Base-by-base conservation (phyloP, 257 asterid genomes). In the Dorcoceras hygrometricum region DNA sequence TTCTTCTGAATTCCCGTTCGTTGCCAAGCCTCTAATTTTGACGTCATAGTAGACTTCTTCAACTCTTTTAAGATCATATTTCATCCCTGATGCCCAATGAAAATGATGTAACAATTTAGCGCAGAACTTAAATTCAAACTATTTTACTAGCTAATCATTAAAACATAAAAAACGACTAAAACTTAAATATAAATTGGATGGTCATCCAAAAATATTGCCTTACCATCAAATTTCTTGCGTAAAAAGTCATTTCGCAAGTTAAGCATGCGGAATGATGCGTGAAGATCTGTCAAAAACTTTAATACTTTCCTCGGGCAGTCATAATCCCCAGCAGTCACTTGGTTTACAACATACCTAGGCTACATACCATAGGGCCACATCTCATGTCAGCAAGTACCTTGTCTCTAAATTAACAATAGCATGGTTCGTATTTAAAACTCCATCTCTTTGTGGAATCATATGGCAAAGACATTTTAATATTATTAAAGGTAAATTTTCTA, bases 331-430 rank as follows among this genome's bases (percentile, higher is more conserved):
- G 97, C 90, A 18, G 99, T 94, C 78, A 94, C 99, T 80, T 77
- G 95, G 84, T 94, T 94, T 77, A 94, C 97, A 60, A 90, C 97
- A 74, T 90, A 94, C 74, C 97, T 94, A 62, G 99, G 97, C 99
- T 94, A 88, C 90, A 83, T 72, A 70, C 8, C 31, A 71, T 24
- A 48, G 22, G 59, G 59, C n/a, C 28, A 62, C 18, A 39, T 39
- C 50, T 39, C 50, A 39, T 3, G 12, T 12, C 50, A 12, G n/a
- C 50, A 12, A 12, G 46, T 0, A 39, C 50, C n/a, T 12, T 3
- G 5, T 11, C n/a, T 39, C n/a, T 4, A 39, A 11, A 39, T 12
- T 39, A 39, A 39, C n/a, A 12, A 11, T 39, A 34, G n/a, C n/a
- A 39, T 3, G 50, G 5, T 12, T 11, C 9, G n/a, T 11, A 11